Percentiles rank a stretch among this genome's conserved stretches.
These are phyloP conservation scores for Rhodotorula sphaerocarpa DNA, from an alignment of 768 basidiomycete genomes.

Conservation along the genomic window DNA sequence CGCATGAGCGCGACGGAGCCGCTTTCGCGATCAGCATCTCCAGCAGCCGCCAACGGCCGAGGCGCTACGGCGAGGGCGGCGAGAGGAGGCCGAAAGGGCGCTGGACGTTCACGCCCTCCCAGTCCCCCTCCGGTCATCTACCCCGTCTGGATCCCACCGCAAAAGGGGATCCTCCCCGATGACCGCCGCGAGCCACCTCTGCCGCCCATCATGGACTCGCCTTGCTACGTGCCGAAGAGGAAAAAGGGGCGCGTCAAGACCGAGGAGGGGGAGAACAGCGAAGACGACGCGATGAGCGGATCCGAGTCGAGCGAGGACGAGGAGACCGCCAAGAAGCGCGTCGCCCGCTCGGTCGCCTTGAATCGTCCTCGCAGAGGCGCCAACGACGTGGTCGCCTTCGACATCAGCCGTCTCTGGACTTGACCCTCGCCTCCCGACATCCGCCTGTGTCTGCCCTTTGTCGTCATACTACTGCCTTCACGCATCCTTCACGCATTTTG, in stretches of 20 bases:
- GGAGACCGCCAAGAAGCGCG: not conserved
- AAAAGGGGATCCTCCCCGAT: conserved; percentile 4
- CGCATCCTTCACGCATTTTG: not conserved
- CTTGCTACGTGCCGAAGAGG: conserved; percentile 22
- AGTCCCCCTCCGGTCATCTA: not conserved
- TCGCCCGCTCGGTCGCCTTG: not conserved
- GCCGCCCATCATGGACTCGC: conserved; percentile 17
- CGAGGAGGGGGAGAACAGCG: conserved; percentile 1
- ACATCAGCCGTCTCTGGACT: not conserved
- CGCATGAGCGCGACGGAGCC: not conserved
- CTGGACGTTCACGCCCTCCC: not conserved
- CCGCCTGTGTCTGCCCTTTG: too few relatives aligned
- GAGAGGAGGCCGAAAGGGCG: not conserved
- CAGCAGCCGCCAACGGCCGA: not conserved
- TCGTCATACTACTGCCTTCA: not conserved
- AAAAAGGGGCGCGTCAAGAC: conserved; percentile 1
- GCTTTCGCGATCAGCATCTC: not conserved
- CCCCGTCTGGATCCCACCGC: conserved; percentile 3
- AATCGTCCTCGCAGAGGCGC: not conserved
- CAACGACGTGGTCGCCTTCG: not conserved
- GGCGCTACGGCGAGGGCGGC: not conserved
- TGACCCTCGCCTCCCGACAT: too few relatives aligned
- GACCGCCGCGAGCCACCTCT: conserved; percentile 3
- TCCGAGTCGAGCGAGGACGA: conserved; percentile 8
- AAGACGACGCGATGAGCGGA: conserved; percentile 1